phyloP scores from a whole-genome alignment of 345 rosid species.

The Conringia planisiliqua region DNA sequence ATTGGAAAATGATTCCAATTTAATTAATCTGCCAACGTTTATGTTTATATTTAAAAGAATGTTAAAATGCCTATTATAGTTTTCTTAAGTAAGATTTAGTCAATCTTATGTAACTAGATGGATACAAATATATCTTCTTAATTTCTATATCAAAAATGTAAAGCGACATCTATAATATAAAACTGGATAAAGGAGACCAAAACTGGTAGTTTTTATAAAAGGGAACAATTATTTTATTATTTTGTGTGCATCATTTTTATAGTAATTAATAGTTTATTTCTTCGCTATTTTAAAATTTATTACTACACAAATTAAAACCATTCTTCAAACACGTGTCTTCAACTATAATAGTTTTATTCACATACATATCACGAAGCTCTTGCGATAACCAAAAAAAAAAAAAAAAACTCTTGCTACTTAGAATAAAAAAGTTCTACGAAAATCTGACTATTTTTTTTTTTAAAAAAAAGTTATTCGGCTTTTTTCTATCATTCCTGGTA shows the following conservation, averaged over 20 bases:
- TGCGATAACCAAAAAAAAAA: neutral
- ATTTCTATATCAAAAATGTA: neutral
- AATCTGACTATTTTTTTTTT: too few relatives aligned
- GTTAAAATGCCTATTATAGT: neutral
- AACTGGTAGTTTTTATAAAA: neutral
- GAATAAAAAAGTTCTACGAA: too few relatives aligned
- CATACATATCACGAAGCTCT: neutral
- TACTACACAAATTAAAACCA: neutral
- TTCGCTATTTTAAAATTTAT: neutral
- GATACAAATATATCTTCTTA: neutral
- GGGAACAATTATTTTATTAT: neutral
- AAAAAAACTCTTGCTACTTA: neutral
- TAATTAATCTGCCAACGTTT: neutral
- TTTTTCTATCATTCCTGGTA: too few relatives aligned
- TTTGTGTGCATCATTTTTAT: neutral
- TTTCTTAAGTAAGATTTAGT: neutral
- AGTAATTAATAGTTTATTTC: neutral
- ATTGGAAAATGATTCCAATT: constrained; percentile 1
- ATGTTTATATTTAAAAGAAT: neutral
- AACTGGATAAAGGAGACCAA: neutral
- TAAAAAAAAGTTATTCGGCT: too few relatives aligned
- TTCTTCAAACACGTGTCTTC: neutral
- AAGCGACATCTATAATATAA: neutral
- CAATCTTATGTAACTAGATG: neutral
- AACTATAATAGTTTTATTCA: neutral